A percentile compares a stretch with the other conserved stretches of the same genome.
Evolutionary conservation across 1,284 basidiomycete species (phyloP).

Genomic region (Marasmius sp.): DNA sequence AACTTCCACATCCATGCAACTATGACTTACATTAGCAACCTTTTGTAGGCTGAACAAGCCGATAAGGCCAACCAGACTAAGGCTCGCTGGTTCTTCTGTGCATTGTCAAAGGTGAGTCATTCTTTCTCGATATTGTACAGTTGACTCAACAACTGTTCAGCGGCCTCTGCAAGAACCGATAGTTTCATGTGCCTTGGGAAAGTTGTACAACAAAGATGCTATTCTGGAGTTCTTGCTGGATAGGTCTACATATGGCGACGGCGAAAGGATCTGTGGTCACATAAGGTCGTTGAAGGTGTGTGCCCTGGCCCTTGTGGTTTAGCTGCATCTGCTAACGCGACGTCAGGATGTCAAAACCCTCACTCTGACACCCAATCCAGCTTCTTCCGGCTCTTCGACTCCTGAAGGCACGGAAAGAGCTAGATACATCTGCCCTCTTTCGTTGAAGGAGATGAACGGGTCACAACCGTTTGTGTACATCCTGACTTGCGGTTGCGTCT

Average conservation of each 20-base stretch:
- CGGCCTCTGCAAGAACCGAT: conserved; percentile 82
- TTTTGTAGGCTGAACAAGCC: conserved; percentile 66
- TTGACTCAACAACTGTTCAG: conserved; percentile 38
- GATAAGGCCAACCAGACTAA: conserved; percentile 85
- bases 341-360: conserved; percentile 80
- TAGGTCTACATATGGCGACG: conserved; percentile 76
- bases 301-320: conserved; percentile 5
- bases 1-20: neutral
- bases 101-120: conserved; percentile 80
- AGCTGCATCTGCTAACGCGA: neutral
- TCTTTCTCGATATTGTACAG: neutral
- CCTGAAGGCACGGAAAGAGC: conserved; percentile 48
- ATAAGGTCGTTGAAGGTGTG: conserved; percentile 84
- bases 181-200: conserved; percentile 87
- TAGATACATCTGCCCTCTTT: conserved; percentile 86
- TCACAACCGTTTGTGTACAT: conserved; percentile 84
- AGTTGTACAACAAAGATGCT: conserved; percentile 93
- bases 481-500: conserved; percentile 85
- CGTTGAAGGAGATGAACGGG: conserved; percentile 94
- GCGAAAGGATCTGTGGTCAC: conserved; percentile 84
- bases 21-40: neutral
- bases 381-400: conserved; percentile 40
- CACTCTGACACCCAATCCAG: conserved; percentile 69
- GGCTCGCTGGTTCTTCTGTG: conserved; percentile 90
- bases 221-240: conserved; percentile 86